Base-by-base conservation (phyloP, 257 asterid species). In the Forsythia suspensa region DNA sequence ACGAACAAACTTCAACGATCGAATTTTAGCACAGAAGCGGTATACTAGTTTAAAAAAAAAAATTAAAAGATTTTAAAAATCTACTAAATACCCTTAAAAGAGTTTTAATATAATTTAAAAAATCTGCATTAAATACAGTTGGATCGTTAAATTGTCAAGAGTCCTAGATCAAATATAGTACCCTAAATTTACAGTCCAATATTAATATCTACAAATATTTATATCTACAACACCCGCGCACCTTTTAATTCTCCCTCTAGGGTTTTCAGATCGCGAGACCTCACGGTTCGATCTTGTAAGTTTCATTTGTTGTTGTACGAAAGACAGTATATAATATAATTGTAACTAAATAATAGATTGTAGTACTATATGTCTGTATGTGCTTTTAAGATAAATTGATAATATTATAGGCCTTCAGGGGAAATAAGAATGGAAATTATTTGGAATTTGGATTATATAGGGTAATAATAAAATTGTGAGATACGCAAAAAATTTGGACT, bases 211-310 rank as follows among this genome's bases (percentile, higher is more conserved):
- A 24, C 24, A 24, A 24, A 24, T 24, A 24, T 24, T 24, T 24
- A 29, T 29, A 29, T 29, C 34, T 18, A 48, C 76, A 41, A 51
- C 55, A 43, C 81, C 21, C 80, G 51, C 21, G 65, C 78, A 74
- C 87, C 51, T 73, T 80, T 72, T 68, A 44, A 68, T 40, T 74
- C 71, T 74, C 18, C 70, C 77, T 66, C 77, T 76, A 80, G 82
- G 81, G 83, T 82, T 75, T 63, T 57, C 84, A 41, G 38, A 72
- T 71, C 36, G 70, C 38, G 59, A 39, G 68, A 51, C 76, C 81
- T 83, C 80, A 74, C 61, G 20, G 42, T 71, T 77, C 65, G 75
- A 83, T 84, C 81, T 70, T 42, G 74, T 73, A 77, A 21, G 55
- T 76, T 86, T 73, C 52, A 3, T 75, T 75, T 61, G 18, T 59